These are phyloP conservation scores for Mucor mucedo DNA, from an alignment of 371 early-diverging fungal genomes.

Conservation along the genomic window DNA sequence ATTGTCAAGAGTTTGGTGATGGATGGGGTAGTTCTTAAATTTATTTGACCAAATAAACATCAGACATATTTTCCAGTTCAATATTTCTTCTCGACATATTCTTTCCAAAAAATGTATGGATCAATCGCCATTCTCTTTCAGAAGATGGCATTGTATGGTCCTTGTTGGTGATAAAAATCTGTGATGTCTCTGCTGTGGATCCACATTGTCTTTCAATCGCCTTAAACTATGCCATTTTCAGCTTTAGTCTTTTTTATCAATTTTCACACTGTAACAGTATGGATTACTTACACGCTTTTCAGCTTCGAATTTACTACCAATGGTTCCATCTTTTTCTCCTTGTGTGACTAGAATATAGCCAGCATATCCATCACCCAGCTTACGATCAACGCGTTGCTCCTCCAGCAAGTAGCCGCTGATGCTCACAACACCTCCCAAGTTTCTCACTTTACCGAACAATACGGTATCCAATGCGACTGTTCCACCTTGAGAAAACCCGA, in stretches of 20 bases:
- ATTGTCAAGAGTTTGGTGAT: constrained; percentile 42
- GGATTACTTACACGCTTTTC: constrained; percentile 45
- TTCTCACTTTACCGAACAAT: constrained; percentile 50
- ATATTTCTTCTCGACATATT: constrained; percentile 54
- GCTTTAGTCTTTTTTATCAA: too few relatives aligned
- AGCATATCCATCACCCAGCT: constrained; percentile 36
- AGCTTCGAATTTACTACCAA: constrained; percentile 41
- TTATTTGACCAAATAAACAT: constrained; percentile 54
- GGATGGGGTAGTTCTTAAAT: constrained; percentile 41
- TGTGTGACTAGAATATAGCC: constrained; percentile 59
- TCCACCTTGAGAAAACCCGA: constrained; percentile 82
- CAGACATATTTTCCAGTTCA: constrained; percentile 55
- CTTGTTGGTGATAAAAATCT: constrained; percentile 49
- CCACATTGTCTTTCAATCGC: constrained; percentile 38
- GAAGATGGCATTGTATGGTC: constrained; percentile 57
- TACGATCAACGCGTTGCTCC: constrained; percentile 38
- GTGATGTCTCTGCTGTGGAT: constrained; percentile 37
- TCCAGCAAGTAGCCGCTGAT: constrained; percentile 65
- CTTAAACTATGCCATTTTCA: constrained; percentile 31
- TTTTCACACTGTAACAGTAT: too few relatives aligned
- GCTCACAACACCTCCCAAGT: constrained; percentile 58
- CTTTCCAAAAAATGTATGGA: constrained; percentile 61
- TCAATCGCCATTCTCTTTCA: constrained; percentile 58
- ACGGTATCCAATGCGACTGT: constrained; percentile 68
- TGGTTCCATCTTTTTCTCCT: constrained; percentile 56